Conservation (phyloP, 1,284 basidiomycete species). For the Cryptococcus floricola region DNA sequence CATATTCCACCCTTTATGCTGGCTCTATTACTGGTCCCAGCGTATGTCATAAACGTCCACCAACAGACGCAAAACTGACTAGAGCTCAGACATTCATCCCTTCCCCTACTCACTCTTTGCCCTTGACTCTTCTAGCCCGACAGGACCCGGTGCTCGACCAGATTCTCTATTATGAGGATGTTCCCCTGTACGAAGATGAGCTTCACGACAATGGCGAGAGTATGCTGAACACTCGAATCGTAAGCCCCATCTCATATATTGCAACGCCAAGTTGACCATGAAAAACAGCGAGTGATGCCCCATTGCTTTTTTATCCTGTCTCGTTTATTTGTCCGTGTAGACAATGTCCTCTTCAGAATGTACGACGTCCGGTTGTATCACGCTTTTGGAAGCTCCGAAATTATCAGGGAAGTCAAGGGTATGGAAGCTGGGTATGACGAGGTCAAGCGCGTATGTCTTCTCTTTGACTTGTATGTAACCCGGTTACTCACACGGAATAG, state of each 20-base stretch:
- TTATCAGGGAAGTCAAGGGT: slow-evolving; percentile 79
- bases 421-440: slow-evolving; percentile 84
- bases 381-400: slow-evolving; percentile 58
- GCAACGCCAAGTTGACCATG: background rate
- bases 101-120: slow-evolving; percentile 62
- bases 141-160: slow-evolving; percentile 64
- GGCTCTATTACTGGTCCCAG: slow-evolving; percentile 55
- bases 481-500: slow-evolving; percentile 49
- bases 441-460: slow-evolving; percentile 58
- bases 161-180: slow-evolving; percentile 89
- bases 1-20: slow-evolving; percentile 83
- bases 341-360: slow-evolving; percentile 87
- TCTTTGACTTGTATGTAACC: background rate
- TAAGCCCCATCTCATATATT: slow-evolving; percentile 52
- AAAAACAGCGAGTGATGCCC: slow-evolving; percentile 88
- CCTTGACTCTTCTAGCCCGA: slow-evolving; percentile 74
- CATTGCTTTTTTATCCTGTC: slow-evolving; percentile 88
- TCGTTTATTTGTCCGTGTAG: slow-evolving; percentile 90
- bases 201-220: slow-evolving; percentile 91
- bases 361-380: slow-evolving; percentile 90
- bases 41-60: slow-evolving; percentile 16
- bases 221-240: slow-evolving; percentile 73
- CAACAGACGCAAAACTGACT: background rate
- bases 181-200: slow-evolving; percentile 89
- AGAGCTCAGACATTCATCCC: slow-evolving; percentile 52